These are phyloP conservation scores for Albugo candida DNA, from an alignment of 352 stramenopile genomes.

Conservation along the genomic window DNA sequence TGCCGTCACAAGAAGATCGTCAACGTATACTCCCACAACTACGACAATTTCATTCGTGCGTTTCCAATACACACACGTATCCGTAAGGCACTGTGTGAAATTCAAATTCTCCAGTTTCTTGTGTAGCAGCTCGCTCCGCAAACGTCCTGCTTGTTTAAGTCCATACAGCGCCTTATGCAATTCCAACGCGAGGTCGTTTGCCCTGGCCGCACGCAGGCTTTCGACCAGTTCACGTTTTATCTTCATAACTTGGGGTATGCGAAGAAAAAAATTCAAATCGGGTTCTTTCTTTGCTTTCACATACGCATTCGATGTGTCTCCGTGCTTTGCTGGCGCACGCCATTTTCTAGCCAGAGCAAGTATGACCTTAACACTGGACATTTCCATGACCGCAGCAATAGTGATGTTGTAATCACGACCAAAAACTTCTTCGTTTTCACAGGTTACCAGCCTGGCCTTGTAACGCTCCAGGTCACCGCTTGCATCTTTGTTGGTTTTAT, in stretches of 20 bases:
- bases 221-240: slow-evolving; percentile 9
- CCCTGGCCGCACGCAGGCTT: too few species aligned
- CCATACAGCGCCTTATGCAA: slow-evolving; percentile 14
- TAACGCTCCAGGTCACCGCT: slow-evolving; percentile 5
- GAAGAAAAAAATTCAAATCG: slow-evolving; percentile 9
- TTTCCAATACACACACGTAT: too few species aligned
- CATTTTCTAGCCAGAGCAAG: slow-evolving; percentile 6
- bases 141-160: slow-evolving; percentile 11
- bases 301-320: slow-evolving; percentile 17
- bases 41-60: too few species aligned
- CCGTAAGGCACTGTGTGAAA: too few species aligned
- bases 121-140: slow-evolving; percentile 5
- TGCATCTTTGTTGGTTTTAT: slow-evolving; percentile 10
- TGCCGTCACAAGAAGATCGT: too few species aligned
- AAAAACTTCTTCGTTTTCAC: slow-evolving; percentile 7
- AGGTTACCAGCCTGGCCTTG: slow-evolving; percentile 9
- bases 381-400: slow-evolving; percentile 14
- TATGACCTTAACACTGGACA: slow-evolving; percentile 10
- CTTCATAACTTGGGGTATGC: slow-evolving; percentile 8
- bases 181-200: slow-evolving; percentile 8
- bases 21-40: not conserved
- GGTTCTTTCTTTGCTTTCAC: slow-evolving; percentile 10
- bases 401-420: slow-evolving; percentile 8
- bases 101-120: not conserved
- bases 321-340: slow-evolving; percentile 6